Conservation (phyloP, 441 rosid genomes). For the Euphorbia schlechtendalii region DNA sequence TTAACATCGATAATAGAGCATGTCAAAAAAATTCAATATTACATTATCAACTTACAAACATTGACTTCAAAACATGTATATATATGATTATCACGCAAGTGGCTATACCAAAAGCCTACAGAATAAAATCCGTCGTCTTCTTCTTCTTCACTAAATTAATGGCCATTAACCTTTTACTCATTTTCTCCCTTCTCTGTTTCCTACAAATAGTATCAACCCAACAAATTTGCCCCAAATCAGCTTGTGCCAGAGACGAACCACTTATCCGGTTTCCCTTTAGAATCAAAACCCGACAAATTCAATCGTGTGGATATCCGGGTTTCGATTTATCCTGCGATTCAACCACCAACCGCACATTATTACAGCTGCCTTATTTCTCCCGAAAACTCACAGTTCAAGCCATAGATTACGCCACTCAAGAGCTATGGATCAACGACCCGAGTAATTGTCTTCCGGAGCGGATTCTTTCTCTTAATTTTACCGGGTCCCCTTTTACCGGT, state of each 20-base stretch:
- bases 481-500: conserved; percentile 35
- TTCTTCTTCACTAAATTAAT: not conserved
- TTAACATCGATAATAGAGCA: too few relatives aligned
- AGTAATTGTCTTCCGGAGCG: conserved; percentile 42
- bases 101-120: not conserved
- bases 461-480: conserved; percentile 46
- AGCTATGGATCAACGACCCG: conserved; percentile 49
- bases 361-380: conserved; percentile 40
- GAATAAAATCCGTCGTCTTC: too few relatives aligned
- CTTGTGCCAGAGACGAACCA: conserved; percentile 28
- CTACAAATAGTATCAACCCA: not conserved
- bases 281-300: conserved; percentile 23
- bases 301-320: conserved; percentile 43
- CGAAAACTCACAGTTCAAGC: conserved; percentile 39
- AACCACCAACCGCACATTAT: conserved; percentile 26
- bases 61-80: not conserved
- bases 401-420: conserved; percentile 48
- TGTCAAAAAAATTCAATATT: too few relatives aligned
- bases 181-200: conserved; percentile 8
- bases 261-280: conserved; percentile 58
- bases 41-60: not conserved
- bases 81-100: not conserved
- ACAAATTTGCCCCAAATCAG: not conserved
- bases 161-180: not conserved
- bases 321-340: conserved; percentile 45